Base-by-base conservation (phyloP, 2,329 filamentous ascomycete genomes). In the Aureobasidium leucospermi region DNA sequence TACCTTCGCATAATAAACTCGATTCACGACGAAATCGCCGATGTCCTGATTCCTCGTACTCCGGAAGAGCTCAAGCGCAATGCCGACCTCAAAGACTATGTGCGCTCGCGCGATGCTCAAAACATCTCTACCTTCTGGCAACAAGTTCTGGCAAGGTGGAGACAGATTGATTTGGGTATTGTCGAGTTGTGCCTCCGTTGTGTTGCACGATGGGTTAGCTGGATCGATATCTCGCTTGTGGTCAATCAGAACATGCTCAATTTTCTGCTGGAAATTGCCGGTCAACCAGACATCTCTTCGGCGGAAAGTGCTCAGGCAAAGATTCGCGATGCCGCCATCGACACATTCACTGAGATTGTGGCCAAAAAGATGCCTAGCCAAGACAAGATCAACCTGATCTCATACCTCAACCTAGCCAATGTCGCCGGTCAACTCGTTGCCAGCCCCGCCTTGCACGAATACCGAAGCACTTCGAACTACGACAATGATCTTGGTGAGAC, bases 131-230 rank as follows among this genome's bases (percentile, higher is more conserved):
- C 81, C 62, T 93, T 91, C 4, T 99, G 94, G 94, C 89, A 94
- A 73, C 89, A 96, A 69, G 87, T 99, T 46, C 80, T 99, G 59
- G 81, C 84, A 10, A 84, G 87, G 67, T 97, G 92, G 81, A 79
- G 81, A 65, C 83, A 84, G 67, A 74, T 76, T 59, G 81, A 82
- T 68, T 80, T 85, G 60, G 84, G 88, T 65, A 82, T 97, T 60
- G 82, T 96, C 45, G 91, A 96, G 72, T 86, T 95, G 81, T 92
- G 89, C 67, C 80, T 99, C 57, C 90, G 88, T 74, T 88, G 91
- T n/a, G 85, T 99, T 65, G 91, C 90, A 39, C 94, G 93, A 72
- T 99, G 94, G 93, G 91, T 96, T 62, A 95, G 91, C 81, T 99
- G 94, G 94, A 96, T 95, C 69, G 94, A 97, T 70, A 97, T 99